phyloP scores from a whole-genome alignment of 192 early-diverging fungal species.

The Globomyces pollinis-pini region DNA sequence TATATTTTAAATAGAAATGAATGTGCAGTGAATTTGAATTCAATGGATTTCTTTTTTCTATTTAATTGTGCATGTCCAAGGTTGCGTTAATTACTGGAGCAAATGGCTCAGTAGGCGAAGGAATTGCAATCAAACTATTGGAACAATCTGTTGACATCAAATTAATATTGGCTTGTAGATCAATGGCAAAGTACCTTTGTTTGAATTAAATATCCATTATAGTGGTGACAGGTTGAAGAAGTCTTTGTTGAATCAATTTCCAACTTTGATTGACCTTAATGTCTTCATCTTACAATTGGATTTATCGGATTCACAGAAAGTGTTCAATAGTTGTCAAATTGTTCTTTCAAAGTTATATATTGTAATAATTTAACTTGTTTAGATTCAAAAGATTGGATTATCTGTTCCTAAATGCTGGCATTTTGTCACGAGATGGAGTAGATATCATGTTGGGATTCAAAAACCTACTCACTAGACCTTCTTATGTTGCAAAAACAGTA shows the following conservation, averaged over 20 bases:
- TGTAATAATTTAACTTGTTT: too few relatives aligned
- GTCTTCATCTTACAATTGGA: slow-evolving; percentile 32
- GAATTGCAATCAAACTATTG: neutral
- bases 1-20: too few relatives aligned
- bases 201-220: too few relatives aligned
- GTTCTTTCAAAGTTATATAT: slow-evolving; percentile 24
- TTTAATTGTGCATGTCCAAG: neutral
- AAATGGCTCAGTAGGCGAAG: slow-evolving; percentile 4
- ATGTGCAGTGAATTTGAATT: too few relatives aligned
- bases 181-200: too few relatives aligned
- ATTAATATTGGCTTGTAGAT: slow-evolving; percentile 3
- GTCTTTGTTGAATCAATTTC: slow-evolving; percentile 25
- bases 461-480: slow-evolving; percentile 26
- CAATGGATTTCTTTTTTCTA: neutral
- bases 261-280: slow-evolving; percentile 19
- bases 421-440: slow-evolving; percentile 28
- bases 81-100: slow-evolving; percentile 6
- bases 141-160: neutral
- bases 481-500: slow-evolving; percentile 29
- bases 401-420: slow-evolving; percentile 43
- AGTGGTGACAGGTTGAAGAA: neutral
- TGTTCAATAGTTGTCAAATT: slow-evolving; percentile 19
- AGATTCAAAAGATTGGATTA: slow-evolving; percentile 28
- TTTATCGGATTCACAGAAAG: slow-evolving; percentile 21
- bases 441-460: slow-evolving; percentile 10